These are phyloP conservation scores for Pseudogymnoascus sp. DNA, from an alignment of 2,329 filamentous ascomycete species.

Conservation along the genomic window DNA sequence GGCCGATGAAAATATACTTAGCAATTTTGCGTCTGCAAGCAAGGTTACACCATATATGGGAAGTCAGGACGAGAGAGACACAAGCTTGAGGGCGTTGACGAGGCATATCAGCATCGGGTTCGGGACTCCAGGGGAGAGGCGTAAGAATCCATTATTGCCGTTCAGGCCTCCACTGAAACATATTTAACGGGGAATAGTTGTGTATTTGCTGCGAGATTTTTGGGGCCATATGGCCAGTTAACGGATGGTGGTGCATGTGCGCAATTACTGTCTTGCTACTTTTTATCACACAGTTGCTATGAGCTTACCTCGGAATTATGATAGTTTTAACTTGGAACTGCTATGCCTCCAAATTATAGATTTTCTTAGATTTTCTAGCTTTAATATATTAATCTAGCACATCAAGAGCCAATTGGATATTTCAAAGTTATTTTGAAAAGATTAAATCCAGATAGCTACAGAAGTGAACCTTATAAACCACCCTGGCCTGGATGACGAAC, in stretches of 20 bases:
- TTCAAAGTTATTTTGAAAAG: not conserved
- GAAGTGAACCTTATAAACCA: not conserved
- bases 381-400: not conserved
- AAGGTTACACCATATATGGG: not conserved
- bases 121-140: not conserved
- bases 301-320: not conserved
- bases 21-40: not conserved
- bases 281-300: not conserved
- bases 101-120: constrained; percentile 1
- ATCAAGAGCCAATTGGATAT: not conserved
- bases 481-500: not conserved
- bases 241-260: not conserved
- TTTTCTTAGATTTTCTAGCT: not conserved
- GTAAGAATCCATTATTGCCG: not conserved
- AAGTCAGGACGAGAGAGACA: not conserved
- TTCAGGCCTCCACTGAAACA: not conserved
- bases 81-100: not conserved
- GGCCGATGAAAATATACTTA: not conserved
- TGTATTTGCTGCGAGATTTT: not conserved
- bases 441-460: not conserved
- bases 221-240: not conserved
- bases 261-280: not conserved
- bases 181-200: not conserved
- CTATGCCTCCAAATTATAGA: not conserved
- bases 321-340: not conserved